A percentile compares a stretch with the other conserved stretches of the same genome.
Conservation (phyloP, 805 yeast species). For the Spathaspora arborariae region DNA sequence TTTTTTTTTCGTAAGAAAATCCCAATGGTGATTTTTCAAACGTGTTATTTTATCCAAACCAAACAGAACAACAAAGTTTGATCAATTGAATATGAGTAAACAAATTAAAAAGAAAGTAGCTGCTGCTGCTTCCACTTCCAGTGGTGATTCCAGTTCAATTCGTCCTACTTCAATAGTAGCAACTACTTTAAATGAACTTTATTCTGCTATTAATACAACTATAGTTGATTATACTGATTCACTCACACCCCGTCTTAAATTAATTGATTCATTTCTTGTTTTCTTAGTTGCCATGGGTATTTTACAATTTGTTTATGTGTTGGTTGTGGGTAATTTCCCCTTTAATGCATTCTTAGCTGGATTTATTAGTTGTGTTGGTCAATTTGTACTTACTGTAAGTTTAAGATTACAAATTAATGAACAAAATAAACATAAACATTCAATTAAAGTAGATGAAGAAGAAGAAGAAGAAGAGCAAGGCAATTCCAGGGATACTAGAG, state of each 20-base stretch:
- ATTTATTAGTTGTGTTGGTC: constrained; percentile 88
- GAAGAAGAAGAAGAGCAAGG: constrained; percentile 9
- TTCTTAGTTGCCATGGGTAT: constrained; percentile 73
- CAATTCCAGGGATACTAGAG: not conserved
- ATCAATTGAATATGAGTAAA: constrained; percentile 28
- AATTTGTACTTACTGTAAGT: constrained; percentile 83
- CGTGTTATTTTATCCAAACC: not conserved
- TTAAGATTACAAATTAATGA: constrained; percentile 65
- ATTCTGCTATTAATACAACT: constrained; percentile 29
- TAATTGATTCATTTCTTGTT: constrained; percentile 74
- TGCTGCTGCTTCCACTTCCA: constrained; percentile 5
- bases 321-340: constrained; percentile 84
- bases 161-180: constrained; percentile 7
- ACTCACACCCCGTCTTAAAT: constrained; percentile 47
- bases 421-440: constrained; percentile 5
- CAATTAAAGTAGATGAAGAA: constrained; percentile 4
- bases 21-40: not conserved
- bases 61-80: not conserved
- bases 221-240: constrained; percentile 28
- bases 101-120: constrained; percentile 19
- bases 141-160: not conserved
- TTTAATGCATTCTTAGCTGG: constrained; percentile 97
- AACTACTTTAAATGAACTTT: constrained; percentile 19
- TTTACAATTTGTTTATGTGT: constrained; percentile 73
- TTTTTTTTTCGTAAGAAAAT: not conserved